A percentile compares a stretch with the other conserved stretches of the same genome.
phyloP scores from a whole-genome alignment of 2,329 filamentous ascomycete genomes.

The Botryotinia narcissicola region DNA sequence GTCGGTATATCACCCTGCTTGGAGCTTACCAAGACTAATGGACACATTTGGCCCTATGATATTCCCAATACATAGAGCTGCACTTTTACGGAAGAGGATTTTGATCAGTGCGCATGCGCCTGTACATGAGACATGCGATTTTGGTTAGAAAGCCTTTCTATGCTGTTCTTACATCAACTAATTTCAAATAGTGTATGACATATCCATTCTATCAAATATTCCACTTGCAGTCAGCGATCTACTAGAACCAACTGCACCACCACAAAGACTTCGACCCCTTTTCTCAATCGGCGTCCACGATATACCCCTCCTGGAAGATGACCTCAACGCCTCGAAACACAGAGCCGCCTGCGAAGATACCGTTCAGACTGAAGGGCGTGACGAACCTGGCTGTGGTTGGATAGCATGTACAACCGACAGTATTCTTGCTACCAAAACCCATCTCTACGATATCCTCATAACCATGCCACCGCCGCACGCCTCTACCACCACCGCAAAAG shows the following conservation, averaged over 20 bases:
- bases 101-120: slow-evolving; percentile 83
- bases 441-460: slow-evolving; percentile 86
- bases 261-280: slow-evolving; percentile 72
- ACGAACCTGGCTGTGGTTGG: slow-evolving; percentile 66
- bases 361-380: slow-evolving; percentile 40
- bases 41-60: slow-evolving; percentile 86
- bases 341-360: slow-evolving; percentile 34
- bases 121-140: slow-evolving; percentile 82
- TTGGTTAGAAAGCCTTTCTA: slow-evolving; percentile 56
- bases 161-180: slow-evolving; percentile 18
- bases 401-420: slow-evolving; percentile 95
- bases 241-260: slow-evolving; percentile 60
- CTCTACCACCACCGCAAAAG: slow-evolving; percentile 55
- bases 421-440: slow-evolving; percentile 80
- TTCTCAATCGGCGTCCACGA: slow-evolving; percentile 94
- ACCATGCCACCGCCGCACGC: slow-evolving; percentile 68
- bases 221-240: slow-evolving; percentile 70
- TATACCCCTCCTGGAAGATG: slow-evolving; percentile 71
- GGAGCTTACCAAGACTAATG: slow-evolving; percentile 74
- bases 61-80: slow-evolving; percentile 86
- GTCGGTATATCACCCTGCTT: slow-evolving; percentile 78
- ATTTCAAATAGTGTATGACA: slow-evolving; percentile 71
- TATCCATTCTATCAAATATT: slow-evolving; percentile 89
- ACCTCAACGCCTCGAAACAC: slow-evolving; percentile 49
- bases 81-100: slow-evolving; percentile 82